A percentile compares a stretch with the other conserved stretches of the same genome.
phyloP scores from a whole-genome alignment of 2,329 filamentous ascomycete species.

The Venturia aucupariae region DNA sequence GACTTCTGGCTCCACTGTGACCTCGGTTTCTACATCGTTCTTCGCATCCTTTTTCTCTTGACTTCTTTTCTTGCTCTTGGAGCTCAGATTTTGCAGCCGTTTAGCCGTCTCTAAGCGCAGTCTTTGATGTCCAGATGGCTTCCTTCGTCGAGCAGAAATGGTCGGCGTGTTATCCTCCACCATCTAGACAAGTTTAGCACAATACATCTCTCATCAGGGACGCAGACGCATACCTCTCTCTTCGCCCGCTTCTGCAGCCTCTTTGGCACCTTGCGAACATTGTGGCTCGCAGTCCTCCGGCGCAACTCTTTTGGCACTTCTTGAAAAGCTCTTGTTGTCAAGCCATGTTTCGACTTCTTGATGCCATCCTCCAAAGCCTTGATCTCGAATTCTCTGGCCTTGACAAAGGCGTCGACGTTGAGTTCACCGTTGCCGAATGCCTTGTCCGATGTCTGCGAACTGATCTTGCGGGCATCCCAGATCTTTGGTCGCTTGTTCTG shows the following conservation, averaged over 20 bases:
- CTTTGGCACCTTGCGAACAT: conserved; percentile 80
- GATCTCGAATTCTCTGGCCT: conserved; percentile 83
- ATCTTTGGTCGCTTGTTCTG: background rate
- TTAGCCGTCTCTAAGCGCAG: conserved; percentile 69
- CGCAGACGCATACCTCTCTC: conserved; percentile 40
- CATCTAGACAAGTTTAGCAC: conserved; percentile 49
- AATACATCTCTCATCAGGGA: background rate
- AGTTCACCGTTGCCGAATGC: conserved; percentile 66
- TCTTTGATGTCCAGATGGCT: conserved; percentile 43
- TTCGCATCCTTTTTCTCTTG: conserved; percentile 24
- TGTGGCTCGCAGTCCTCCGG: conserved; percentile 86
- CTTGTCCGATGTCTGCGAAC: conserved; percentile 33
- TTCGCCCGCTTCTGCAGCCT: conserved; percentile 61
- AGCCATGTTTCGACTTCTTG: conserved; percentile 55
- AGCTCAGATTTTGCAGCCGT: conserved; percentile 51
- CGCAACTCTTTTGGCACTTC: conserved; percentile 77
- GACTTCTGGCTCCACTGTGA: conserved; percentile 17
- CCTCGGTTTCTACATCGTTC: conserved; percentile 23
- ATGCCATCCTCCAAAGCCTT: conserved; percentile 75
- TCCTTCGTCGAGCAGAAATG: conserved; percentile 56
- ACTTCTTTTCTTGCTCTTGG: conserved; percentile 27
- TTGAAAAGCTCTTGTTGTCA: conserved; percentile 74
- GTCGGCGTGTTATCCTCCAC: conserved; percentile 83
- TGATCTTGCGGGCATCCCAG: conserved; percentile 36
- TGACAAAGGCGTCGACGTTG: conserved; percentile 75